A percentile compares a stretch with the other conserved stretches of the same genome.
phyloP scores from a whole-genome alignment of 2,329 filamentous ascomycete genomes.

The Samsoniella hepiali region DNA sequence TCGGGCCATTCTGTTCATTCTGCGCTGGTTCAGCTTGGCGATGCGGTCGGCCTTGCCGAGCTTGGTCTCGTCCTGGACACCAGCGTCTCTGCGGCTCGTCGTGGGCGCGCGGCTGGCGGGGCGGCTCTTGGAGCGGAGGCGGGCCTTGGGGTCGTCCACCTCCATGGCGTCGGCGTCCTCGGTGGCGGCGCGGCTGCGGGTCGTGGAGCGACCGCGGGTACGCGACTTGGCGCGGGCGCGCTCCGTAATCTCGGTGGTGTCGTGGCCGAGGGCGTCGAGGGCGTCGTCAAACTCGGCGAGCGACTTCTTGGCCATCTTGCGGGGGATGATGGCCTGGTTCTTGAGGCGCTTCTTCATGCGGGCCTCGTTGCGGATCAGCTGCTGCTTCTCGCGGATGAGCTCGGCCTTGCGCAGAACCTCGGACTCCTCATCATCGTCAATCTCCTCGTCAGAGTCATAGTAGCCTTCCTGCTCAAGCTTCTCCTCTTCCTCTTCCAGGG shows the following conservation, averaged over 20 bases:
- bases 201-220: slow-evolving; percentile 67
- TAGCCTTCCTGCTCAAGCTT: slow-evolving; percentile 86
- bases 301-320: slow-evolving; percentile 75
- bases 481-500: slow-evolving; percentile 93
- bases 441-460: slow-evolving; percentile 80
- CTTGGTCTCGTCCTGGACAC: slow-evolving; percentile 64
- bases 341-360: slow-evolving; percentile 95
- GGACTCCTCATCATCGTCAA: slow-evolving; percentile 85
- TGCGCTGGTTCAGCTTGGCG: slow-evolving; percentile 88
- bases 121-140: slow-evolving; percentile 71
- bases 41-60: slow-evolving; percentile 80
- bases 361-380: slow-evolving; percentile 88
- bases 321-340: slow-evolving; percentile 91
- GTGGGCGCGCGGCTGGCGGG: slow-evolving; percentile 45
- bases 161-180: slow-evolving; percentile 75
- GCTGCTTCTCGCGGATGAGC: slow-evolving; percentile 90
- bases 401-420: slow-evolving; percentile 90
- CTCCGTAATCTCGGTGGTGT: slow-evolving; percentile 70
- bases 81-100: slow-evolving; percentile 69
- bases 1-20: slow-evolving; percentile 97
- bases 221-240: slow-evolving; percentile 65
- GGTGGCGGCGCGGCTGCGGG: slow-evolving; percentile 59
- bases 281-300: slow-evolving; percentile 83
- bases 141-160: slow-evolving; percentile 51
- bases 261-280: slow-evolving; percentile 80